Base-by-base conservation (phyloP, 2,329 filamentous ascomycete genomes). In the Scedosporium minutisporum region DNA sequence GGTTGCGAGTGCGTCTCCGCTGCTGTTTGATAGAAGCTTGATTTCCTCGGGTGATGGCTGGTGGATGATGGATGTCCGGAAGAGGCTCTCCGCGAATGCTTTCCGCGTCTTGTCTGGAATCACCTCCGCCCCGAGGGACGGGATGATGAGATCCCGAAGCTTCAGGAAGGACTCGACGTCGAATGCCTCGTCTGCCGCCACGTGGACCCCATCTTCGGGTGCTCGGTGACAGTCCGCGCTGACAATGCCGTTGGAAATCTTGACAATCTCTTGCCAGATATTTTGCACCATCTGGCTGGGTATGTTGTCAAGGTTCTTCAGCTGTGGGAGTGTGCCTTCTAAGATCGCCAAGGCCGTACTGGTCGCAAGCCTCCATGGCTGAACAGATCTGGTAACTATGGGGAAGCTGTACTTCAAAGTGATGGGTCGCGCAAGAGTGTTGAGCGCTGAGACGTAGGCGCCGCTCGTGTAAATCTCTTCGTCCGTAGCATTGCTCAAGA, bases 61-160 rank as follows among this genome's bases (percentile, higher is more conserved):
- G 71, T 96, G 91, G 60, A 97, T 86, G 63, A 96, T 85, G 1
- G 92, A 96, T 33, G 86, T 90, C 57, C 82, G 80, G 76, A 97
- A 96, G 1, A 99, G 81, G 25, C 86, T 88, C 66, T 87, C 83
- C 0, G 88, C 85, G 69, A 93, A 96, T 1, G 82, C 76, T 61
- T 82, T 82, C 48, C 91, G 85, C 3, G 87, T 84, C 65, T 78
- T 78, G 66, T 93, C 87, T 1, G 86, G 79, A 6, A 97, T 82
- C 2, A 78, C 74, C 5, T 82, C 71, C 0, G 85, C 82, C 2
- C 92, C 89, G 0, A 97, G 81, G 1, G 83, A 77, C 0, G 91
- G 88, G 4, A 91, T 88, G 48, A 96, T 86, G 41, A 97, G 80
- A 9, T 83, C 79, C 46, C 87, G 83, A 0, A 97, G 77, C 58